phyloP scores from a whole-genome alignment of 345 rosid species.

The Hirschfeldia incana region DNA sequence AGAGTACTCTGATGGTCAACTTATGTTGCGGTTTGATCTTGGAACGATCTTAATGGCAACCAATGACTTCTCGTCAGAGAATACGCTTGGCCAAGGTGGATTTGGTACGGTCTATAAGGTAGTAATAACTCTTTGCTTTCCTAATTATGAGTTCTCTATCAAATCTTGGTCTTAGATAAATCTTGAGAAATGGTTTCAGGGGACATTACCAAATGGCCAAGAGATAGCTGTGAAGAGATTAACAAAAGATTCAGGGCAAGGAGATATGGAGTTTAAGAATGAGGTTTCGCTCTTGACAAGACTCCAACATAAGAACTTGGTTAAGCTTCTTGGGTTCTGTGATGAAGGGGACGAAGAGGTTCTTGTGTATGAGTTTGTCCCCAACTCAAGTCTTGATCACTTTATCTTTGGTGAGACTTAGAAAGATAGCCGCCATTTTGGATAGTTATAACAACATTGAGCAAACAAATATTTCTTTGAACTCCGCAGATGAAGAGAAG shows the following conservation, averaged over 20 bases:
- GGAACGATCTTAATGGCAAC: slow-evolving; percentile 7
- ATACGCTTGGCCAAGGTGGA: slow-evolving; percentile 48
- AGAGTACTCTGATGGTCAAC: slow-evolving; percentile 5
- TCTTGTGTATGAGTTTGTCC: slow-evolving; percentile 8
- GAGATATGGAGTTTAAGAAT: slow-evolving; percentile 47
- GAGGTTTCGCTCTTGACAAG: slow-evolving; percentile 49
- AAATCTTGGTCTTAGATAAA: neutral
- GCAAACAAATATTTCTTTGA: neutral
- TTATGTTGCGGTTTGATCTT: slow-evolving; percentile 19
- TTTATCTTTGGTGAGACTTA: neutral
- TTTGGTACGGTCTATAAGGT: slow-evolving; percentile 51
- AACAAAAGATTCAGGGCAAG: slow-evolving; percentile 43
- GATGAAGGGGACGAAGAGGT: slow-evolving; percentile 14
- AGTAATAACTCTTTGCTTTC: neutral
- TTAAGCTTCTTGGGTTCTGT: slow-evolving; percentile 56
- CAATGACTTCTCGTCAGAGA: slow-evolving; percentile 31
- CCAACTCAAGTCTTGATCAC: neutral
- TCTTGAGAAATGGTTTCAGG: slow-evolving; percentile 33
- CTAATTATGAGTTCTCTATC: neutral
- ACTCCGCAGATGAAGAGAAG: slow-evolving; percentile 17
- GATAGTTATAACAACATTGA: neutral
- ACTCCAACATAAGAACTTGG: slow-evolving; percentile 58
- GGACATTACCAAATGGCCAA: slow-evolving; percentile 37
- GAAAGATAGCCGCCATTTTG: neutral
- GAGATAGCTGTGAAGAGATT: slow-evolving; percentile 52